A percentile compares a stretch with the other conserved stretches of the same genome.
Evolutionary conservation across 1,284 basidiomycete genomes (phyloP).

Genomic region (Fistulinella cinereoalba): DNA sequence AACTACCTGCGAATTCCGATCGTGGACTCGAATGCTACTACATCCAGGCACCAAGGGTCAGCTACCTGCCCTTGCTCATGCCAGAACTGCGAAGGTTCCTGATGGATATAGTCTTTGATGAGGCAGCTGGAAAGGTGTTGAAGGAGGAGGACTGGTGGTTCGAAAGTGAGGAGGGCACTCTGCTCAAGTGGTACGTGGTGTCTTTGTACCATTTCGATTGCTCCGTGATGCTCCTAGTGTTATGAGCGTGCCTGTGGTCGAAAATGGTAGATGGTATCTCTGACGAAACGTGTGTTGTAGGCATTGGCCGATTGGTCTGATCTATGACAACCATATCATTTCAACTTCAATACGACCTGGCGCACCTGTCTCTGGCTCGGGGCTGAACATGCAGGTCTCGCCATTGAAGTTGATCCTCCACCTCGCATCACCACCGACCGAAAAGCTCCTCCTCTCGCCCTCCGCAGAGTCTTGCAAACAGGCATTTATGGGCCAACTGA

Average conservation of each 20-base stretch:
- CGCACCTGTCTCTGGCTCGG: constrained; percentile 38
- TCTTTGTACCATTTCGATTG: not conserved
- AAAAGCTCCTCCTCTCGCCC: constrained; percentile 79
- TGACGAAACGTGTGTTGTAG: constrained; percentile 44
- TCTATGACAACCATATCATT: constrained; percentile 81
- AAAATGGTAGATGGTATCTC: constrained; percentile 1
- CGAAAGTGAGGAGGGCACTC: constrained; percentile 71
- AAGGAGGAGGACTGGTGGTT: constrained; percentile 96
- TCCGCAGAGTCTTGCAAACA: constrained; percentile 82
- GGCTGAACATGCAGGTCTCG: constrained; percentile 35
- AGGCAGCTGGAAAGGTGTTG: constrained; percentile 63
- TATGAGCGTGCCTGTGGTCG: not conserved
- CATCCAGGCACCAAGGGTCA: constrained; percentile 82
- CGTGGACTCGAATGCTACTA: constrained; percentile 84
- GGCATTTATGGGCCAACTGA: constrained; percentile 90
- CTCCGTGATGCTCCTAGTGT: not conserved
- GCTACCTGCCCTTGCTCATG: constrained; percentile 87
- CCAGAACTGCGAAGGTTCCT: constrained; percentile 83
- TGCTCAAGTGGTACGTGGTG: constrained; percentile 77
- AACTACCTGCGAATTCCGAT: constrained; percentile 83
- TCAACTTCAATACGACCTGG: constrained; percentile 53
- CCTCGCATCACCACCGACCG: constrained; percentile 79
- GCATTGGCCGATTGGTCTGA: constrained; percentile 94
- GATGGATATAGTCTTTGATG: constrained; percentile 87
- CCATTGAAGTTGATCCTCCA: constrained; percentile 82